A percentile compares a stretch with the other conserved stretches of the same genome.
Evolutionary conservation across 2,329 filamentous ascomycete species (phyloP).

Genomic region (Exophiala sp.): DNA sequence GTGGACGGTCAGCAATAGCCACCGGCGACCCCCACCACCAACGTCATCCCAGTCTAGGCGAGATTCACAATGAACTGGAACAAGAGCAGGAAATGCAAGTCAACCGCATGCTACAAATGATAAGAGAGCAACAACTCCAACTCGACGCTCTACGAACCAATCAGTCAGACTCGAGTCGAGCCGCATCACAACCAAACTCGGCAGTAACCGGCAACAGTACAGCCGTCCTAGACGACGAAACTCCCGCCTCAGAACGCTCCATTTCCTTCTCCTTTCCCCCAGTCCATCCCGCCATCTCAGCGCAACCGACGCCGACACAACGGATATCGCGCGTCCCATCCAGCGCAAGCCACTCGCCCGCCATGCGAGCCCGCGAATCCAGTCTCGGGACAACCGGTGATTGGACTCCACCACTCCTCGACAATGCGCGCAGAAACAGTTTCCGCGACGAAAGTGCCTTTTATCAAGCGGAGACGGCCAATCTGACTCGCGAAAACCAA

Average conservation of each 20-base stretch:
- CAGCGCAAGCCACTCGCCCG: constrained; percentile 37
- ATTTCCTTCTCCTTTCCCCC: constrained; percentile 39
- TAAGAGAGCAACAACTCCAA: constrained; percentile 46
- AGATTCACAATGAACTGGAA: constrained; percentile 50
- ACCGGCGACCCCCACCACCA: constrained; percentile 48
- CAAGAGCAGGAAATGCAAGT: constrained; percentile 53
- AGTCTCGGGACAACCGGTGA: constrained; percentile 17
- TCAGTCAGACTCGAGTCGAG: constrained; percentile 27
- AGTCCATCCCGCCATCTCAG: constrained; percentile 32
- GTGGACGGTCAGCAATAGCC: constrained; percentile 40
- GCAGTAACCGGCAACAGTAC: constrained; percentile 35
- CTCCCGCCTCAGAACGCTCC: constrained; percentile 43
- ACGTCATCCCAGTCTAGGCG: constrained; percentile 46
- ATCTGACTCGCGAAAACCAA: constrained; percentile 46
- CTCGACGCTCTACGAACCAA: constrained; percentile 39
- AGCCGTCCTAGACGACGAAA: constrained; percentile 43
- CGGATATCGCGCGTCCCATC: constrained; percentile 36
- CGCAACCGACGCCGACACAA: constrained; percentile 29
- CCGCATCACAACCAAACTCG: constrained; percentile 21
- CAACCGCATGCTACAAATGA: constrained; percentile 50
- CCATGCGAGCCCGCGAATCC: constrained; percentile 29
- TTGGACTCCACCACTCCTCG: constrained; percentile 29
- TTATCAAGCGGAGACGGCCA: constrained; percentile 48
- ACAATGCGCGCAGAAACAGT: constrained; percentile 31
- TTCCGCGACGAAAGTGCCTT: constrained; percentile 47